Conservation (phyloP, 306 rosid species). For the Glycine tomentella region DNA sequence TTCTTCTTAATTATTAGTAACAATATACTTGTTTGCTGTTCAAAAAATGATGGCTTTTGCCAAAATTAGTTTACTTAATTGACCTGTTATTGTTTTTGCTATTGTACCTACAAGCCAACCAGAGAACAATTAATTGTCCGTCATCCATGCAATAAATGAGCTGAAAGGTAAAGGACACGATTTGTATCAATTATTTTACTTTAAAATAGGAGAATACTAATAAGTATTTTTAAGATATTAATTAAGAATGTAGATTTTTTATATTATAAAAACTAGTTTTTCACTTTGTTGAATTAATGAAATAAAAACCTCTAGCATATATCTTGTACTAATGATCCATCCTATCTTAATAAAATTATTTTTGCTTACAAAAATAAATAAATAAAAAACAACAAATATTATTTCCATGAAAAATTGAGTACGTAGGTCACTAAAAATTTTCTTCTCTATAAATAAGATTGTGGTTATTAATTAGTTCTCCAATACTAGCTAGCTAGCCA, state of each 20-base stretch:
- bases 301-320: not conserved
- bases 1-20: no score
- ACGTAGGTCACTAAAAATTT: not conserved
- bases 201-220: not conserved
- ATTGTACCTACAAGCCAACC: no score
- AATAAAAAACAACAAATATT: not conserved
- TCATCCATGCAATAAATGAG: no score
- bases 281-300: not conserved
- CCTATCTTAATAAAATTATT: not conserved
- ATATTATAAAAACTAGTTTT: no score
- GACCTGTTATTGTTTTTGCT: no score
- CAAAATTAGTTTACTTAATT: no score
- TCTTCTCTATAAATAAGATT: constrained; percentile 8
- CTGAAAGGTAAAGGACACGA: no score
- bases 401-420: not conserved
- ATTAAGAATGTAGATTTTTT: not conserved
- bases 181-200: no score
- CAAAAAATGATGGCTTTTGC: no score
- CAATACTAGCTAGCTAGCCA: not conserved
- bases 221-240: not conserved
- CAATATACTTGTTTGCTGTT: no score
- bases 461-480: not conserved
- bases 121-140: no score
- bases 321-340: not conserved
- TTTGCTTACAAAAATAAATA: not conserved